Evolutionary conservation across 208 protist genomes (phyloP).

Genomic region (Jaenimonas drosophilae): DNA sequence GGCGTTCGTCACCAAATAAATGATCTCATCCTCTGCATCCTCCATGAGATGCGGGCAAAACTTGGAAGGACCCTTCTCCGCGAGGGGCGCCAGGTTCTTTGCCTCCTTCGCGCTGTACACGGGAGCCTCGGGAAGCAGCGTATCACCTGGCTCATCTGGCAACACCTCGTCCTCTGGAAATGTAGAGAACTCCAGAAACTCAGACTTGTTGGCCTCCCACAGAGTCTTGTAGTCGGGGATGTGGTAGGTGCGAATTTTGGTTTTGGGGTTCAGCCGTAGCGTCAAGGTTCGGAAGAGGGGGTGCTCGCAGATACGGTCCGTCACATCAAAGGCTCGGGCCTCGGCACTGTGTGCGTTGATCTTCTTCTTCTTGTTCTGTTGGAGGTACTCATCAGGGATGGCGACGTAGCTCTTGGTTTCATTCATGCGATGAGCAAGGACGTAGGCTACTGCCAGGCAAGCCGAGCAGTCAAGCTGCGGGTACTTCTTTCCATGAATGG

Average conservation of each 20-base stretch:
- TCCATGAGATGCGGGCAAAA: constrained; percentile 48
- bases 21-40: constrained; percentile 58
- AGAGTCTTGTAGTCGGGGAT: constrained; percentile 13
- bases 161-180: constrained; percentile 13
- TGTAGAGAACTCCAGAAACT: constrained; percentile 17
- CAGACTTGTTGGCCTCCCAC: constrained; percentile 1
- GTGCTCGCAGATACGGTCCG: constrained; percentile 51
- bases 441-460: constrained; percentile 49
- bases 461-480: constrained; percentile 74
- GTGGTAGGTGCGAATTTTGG: constrained; percentile 50
- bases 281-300: constrained; percentile 22
- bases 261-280: constrained; percentile 44
- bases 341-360: constrained; percentile 24
- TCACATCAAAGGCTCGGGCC: constrained; percentile 61
- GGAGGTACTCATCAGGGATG: constrained; percentile 38
- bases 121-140: constrained; percentile 12
- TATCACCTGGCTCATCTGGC: constrained; percentile 1
- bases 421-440: constrained; percentile 53
- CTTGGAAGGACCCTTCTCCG: constrained; percentile 9
- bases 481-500: constrained; percentile 28
- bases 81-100: constrained; percentile 10
- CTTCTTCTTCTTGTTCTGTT: constrained; percentile 24
- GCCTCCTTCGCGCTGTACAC: constrained; percentile 45
- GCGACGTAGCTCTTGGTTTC: constrained; percentile 21
- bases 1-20: constrained; percentile 34